phyloP scores from a whole-genome alignment of 2,329 filamentous ascomycete species.

The Aspergillus udagawae region DNA sequence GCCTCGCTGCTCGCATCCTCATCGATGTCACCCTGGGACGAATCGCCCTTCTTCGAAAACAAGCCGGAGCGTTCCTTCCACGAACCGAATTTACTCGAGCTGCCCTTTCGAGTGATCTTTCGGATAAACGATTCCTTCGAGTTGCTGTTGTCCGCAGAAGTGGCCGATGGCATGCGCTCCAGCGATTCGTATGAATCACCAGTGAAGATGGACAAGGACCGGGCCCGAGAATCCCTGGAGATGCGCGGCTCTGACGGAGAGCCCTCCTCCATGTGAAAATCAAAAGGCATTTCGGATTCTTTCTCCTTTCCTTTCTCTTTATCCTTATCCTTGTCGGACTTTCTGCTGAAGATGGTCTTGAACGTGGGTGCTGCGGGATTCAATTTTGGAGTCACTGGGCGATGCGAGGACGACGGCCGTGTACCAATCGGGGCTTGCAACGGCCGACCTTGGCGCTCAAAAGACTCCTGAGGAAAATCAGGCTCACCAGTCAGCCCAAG shows the following conservation, averaged over 20 bases:
- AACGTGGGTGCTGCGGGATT: slow-evolving; percentile 91
- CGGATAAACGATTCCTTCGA: slow-evolving; percentile 50
- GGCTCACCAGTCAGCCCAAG: slow-evolving; percentile 51
- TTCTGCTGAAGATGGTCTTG: slow-evolving; percentile 62
- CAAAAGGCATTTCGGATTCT: slow-evolving; percentile 27
- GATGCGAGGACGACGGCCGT: slow-evolving; percentile 58
- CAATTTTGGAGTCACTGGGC: slow-evolving; percentile 57
- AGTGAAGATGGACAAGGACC: slow-evolving; percentile 42
- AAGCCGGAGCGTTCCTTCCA: slow-evolving; percentile 49
- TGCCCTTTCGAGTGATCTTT: slow-evolving; percentile 49
- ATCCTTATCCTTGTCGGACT: slow-evolving; percentile 44
- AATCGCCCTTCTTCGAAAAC: slow-evolving; percentile 45
- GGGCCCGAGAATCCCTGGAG: slow-evolving; percentile 37
- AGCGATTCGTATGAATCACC: slow-evolving; percentile 47
- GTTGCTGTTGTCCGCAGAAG: slow-evolving; percentile 37
- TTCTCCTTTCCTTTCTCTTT: slow-evolving; percentile 33
- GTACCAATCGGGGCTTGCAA: slow-evolving; percentile 73
- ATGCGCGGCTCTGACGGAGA: slow-evolving; percentile 44
- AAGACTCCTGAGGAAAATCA: slow-evolving; percentile 46
- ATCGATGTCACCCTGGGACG: slow-evolving; percentile 42
- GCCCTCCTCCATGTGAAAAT: slow-evolving; percentile 32
- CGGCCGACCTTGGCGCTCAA: slow-evolving; percentile 47
- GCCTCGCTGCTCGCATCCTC: slow-evolving; percentile 39
- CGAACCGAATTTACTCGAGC: slow-evolving; percentile 49
- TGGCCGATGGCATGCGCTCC: slow-evolving; percentile 43